A percentile compares a stretch with the other conserved stretches of the same genome.
phyloP scores from a whole-genome alignment of 2,329 filamentous ascomycete species.

The Sporothrix inflata region DNA sequence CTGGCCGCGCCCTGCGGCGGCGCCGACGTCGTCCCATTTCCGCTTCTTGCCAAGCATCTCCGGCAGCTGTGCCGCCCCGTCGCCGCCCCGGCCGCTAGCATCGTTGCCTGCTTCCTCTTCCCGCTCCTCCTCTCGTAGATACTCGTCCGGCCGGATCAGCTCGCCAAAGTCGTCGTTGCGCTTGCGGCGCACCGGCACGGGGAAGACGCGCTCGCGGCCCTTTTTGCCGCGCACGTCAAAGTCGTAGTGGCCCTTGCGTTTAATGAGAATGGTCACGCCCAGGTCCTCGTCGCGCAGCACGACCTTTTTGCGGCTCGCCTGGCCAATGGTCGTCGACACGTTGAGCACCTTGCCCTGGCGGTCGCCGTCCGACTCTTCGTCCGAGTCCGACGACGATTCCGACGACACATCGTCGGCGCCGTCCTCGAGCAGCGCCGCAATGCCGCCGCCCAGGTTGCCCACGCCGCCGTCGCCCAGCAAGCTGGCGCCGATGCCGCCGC shows the following conservation, averaged over 20 bases:
- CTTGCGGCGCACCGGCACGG: slow-evolving; percentile 76
- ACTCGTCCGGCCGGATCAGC: slow-evolving; percentile 90
- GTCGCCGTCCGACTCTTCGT: slow-evolving; percentile 85
- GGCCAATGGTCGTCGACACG: slow-evolving; percentile 80
- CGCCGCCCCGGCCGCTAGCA: slow-evolving; percentile 52
- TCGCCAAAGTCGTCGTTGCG: slow-evolving; percentile 92
- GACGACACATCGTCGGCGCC: slow-evolving; percentile 82
- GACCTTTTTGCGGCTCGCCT: slow-evolving; percentile 82
- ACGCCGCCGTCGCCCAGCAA: neutral
- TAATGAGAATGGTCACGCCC: slow-evolving; percentile 86
- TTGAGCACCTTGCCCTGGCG: slow-evolving; percentile 92
- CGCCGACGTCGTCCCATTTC: slow-evolving; percentile 79
- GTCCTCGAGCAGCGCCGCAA: slow-evolving; percentile 38
- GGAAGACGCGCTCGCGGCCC: slow-evolving; percentile 90
- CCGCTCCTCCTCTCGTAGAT: slow-evolving; percentile 87
- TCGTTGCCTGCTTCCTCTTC: slow-evolving; percentile 67
- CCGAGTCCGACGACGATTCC: slow-evolving; percentile 81
- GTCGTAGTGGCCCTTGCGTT: slow-evolving; percentile 88
- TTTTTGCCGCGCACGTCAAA: slow-evolving; percentile 91
- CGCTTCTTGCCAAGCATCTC: slow-evolving; percentile 85
- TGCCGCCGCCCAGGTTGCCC: slow-evolving; percentile 9
- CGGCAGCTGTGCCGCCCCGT: slow-evolving; percentile 47
- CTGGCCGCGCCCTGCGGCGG: slow-evolving; percentile 28
- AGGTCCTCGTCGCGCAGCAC: slow-evolving; percentile 87
- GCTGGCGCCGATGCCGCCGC: slow-evolving; percentile 5